A percentile compares a stretch with the other conserved stretches of the same genome.
These are phyloP conservation scores for Ceratocystiopsis sp. DNA, from an alignment of 2,329 filamentous ascomycete genomes.

Conservation along the genomic window DNA sequence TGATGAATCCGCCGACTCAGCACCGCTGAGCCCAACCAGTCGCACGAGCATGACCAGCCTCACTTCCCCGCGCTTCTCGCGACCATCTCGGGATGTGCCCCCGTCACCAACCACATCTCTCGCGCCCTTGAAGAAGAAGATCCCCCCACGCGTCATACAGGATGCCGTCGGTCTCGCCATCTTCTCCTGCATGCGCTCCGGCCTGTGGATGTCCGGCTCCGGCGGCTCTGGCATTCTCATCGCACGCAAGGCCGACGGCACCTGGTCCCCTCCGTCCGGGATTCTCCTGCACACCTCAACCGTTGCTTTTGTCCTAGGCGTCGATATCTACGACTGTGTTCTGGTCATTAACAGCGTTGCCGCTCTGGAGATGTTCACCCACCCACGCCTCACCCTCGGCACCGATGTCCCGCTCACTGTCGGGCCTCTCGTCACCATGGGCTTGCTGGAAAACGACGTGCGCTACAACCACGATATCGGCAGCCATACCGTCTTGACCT, in stretches of 20 bases:
- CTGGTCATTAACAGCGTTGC: constrained; percentile 79
- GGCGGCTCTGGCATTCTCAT: constrained; percentile 80
- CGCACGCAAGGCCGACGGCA: constrained; percentile 63
- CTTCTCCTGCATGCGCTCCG: constrained; percentile 90
- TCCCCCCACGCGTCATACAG: constrained; percentile 69
- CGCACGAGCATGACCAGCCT: constrained; percentile 7
- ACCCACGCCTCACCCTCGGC: constrained; percentile 53
- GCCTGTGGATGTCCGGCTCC: constrained; percentile 79
- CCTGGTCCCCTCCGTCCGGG: constrained; percentile 56
- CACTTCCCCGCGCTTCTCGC: constrained; percentile 4
- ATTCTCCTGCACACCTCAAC: constrained; percentile 82
- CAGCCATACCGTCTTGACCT: constrained; percentile 37
- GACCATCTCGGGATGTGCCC: constrained; percentile 2
- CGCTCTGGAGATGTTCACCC: constrained; percentile 70
- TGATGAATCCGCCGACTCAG: constrained; percentile 21
- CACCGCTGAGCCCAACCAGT: constrained; percentile 13
- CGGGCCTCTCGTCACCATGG: constrained; percentile 42
- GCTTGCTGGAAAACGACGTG: constrained; percentile 32
- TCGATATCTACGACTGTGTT: constrained; percentile 93
- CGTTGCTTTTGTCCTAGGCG: constrained; percentile 75
- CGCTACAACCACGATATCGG: constrained; percentile 25
- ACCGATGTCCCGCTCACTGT: constrained; percentile 11
- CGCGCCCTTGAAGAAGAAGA: constrained; percentile 54
- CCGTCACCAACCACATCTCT: constrained; percentile 16
- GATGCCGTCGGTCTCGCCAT: constrained; percentile 83